Evolutionary conservation across 495 filamentous ascomycete species (phyloP), one percentile per base, ranked within the genome.

Genomic region (Annulohypoxylon stygium): DNA sequence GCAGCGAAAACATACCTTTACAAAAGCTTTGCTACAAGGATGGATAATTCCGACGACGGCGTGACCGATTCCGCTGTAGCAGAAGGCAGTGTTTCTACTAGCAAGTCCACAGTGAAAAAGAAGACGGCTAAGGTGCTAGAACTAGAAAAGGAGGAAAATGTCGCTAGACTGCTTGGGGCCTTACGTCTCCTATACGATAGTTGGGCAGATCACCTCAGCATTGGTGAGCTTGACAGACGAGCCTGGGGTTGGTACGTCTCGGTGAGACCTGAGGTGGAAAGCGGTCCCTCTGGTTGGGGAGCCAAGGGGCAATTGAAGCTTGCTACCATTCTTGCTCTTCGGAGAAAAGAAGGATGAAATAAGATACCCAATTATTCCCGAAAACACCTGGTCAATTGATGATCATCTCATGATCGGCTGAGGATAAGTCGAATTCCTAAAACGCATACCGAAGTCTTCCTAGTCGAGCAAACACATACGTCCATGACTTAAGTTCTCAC

Each of bases 241-340:
- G 91, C 92, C 30, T 97, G 93, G 93, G 78, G 83, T 26, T 96
- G 93, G 93, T 97, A 97, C 78, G 81, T 90, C 2, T 85, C 84
- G 26, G 90, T 94, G 7, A 82, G 93, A 57, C 93, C 93, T 0
- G 88, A 90, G 0, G 91, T 96, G 2, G 89, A 91, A 63, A 80
- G 82, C 54, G 93, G 93, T 1, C 88, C 86, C 55, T 88, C 85
- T 43, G 93, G 93, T 2, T 95, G 93, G 93, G 93, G 93, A 12
- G 91, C 91, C 20, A 94, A 94, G 78, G 92, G 91, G 14, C 81
- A 83, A 50, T 85, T 96, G 14, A 89, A 83, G 75, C 76, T 97
- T 8, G 78, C 78, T 8, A 86, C 90, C 59, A 92, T 97, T 16
- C 80, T 95, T 34, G 85, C 84, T 18, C 75, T 95, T 64, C 85